phyloP scores from a whole-genome alignment of 1,284 basidiomycete genomes.

The Pholiota adiposa region DNA sequence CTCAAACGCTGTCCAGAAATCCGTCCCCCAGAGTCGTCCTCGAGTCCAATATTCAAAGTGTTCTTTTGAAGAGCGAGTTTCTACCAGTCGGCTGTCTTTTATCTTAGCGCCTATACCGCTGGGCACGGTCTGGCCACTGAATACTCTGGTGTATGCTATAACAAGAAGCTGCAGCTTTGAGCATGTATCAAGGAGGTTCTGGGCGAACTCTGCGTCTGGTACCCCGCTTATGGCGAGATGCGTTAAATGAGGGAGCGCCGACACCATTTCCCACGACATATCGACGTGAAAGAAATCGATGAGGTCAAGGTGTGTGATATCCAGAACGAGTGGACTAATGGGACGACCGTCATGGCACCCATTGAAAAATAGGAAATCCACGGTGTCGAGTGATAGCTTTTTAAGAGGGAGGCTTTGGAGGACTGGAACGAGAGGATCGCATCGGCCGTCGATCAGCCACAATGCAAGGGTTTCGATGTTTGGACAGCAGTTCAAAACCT shows the following conservation, averaged over 20 bases:
- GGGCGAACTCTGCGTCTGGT: neutral
- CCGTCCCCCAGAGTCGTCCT: neutral
- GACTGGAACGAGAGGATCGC: neutral
- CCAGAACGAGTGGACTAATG: neutral
- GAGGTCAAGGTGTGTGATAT: slow-evolving; percentile 17
- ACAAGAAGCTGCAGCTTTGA: neutral
- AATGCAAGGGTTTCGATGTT: slow-evolving; percentile 11
- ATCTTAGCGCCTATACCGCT: neutral
- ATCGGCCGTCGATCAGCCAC: slow-evolving; percentile 8
- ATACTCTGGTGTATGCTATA: neutral
- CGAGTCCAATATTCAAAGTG: neutral
- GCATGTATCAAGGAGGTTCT: neutral
- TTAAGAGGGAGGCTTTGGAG: slow-evolving; percentile 4
- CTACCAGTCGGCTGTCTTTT: neutral
- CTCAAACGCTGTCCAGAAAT: neutral
- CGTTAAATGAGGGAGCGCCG: neutral
- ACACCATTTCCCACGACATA: neutral
- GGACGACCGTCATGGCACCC: neutral
- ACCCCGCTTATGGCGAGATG: neutral
- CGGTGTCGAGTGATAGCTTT: slow-evolving; percentile 5
- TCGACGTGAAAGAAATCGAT: slow-evolving; percentile 2
- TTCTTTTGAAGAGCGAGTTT: neutral
- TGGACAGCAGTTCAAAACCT: slow-evolving; percentile 3
- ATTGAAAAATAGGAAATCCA: neutral
- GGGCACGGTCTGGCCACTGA: neutral